Base-by-base conservation (phyloP, 2,329 filamentous ascomycete species). In the Fusarium anguioides region DNA sequence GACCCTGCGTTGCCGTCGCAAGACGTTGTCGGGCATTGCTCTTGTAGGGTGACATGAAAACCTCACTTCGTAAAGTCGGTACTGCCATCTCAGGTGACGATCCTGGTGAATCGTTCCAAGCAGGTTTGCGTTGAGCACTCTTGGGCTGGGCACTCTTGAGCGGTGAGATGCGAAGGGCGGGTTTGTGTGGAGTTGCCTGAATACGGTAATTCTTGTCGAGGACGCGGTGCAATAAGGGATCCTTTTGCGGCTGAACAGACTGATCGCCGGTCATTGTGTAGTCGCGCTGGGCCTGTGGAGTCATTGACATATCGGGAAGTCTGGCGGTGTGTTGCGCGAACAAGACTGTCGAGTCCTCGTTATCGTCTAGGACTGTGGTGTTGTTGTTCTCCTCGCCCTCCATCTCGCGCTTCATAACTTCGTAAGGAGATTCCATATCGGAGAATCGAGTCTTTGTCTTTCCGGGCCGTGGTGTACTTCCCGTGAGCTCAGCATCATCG, bases 141-240 rank as follows among this genome's bases (percentile, higher is more conserved):
- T 77, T 77, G 10, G 75, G 75, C 49, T 77, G 74, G 23, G 75
- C 75, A 35, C 71, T 74, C 60, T 83, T 83, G 51, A 83, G 74
- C 3, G 84, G 83, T 9, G 83, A 84, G 40, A 83, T 76, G 33
- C 80, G 81, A 29, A 77, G 72, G 5, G 78, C 69, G 5, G 76
- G 75, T 73, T 89, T 90, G 69, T 96, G 89, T 0, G 96, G 96
- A 11, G 96, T 99, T 8, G 95, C 93, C 78, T 96, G 93, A 23
- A 99, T 85, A 29, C 95, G 92, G 81, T 97, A 99, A 58, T 92
- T 97, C 80, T 96, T 97, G 82, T 98, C 94, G 7, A 97, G 87
- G n/a, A 98, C 85, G 59, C 91, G 92, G 77, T 98, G 95, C 37
- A 99, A 85, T 10, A 98, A 83, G 4, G 92, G 92, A 75, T 97